Evolutionary conservation across 805 yeast genomes (phyloP).

Genomic region (Nakazawaea laoshanensis): DNA sequence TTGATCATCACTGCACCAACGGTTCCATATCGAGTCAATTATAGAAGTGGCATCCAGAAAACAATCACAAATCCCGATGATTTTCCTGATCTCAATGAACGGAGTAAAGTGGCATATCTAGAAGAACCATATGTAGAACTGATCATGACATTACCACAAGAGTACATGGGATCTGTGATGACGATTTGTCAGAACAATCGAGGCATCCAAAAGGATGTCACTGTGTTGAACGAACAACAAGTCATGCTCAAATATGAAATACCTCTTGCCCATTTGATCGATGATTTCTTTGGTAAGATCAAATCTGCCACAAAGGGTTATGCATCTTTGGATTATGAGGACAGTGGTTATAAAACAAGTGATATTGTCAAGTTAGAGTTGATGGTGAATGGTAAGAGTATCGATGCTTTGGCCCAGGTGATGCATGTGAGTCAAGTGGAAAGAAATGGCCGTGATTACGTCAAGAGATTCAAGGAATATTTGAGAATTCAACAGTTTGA

Average conservation of each 20-base stretch:
- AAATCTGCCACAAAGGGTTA: slow-evolving; percentile 88
- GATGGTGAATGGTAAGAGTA: slow-evolving; percentile 78
- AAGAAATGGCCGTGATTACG: slow-evolving; percentile 72
- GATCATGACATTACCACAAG: slow-evolving; percentile 83
- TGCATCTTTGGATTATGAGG: slow-evolving; percentile 93
- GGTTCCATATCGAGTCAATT: slow-evolving; percentile 80
- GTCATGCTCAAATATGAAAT: slow-evolving; percentile 70
- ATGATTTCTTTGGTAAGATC: slow-evolving; percentile 89
- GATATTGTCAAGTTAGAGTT: slow-evolving; percentile 84
- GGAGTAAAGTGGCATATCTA: slow-evolving; percentile 36
- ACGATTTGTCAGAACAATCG: slow-evolving; percentile 77
- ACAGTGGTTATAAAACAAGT: slow-evolving; percentile 74
- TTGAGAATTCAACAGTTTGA: slow-evolving; percentile 81
- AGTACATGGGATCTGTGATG: slow-evolving; percentile 82
- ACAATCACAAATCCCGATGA: slow-evolving; percentile 87
- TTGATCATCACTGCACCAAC: slow-evolving; percentile 92
- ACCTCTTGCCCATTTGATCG: slow-evolving; percentile 86
- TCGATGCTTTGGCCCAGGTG: slow-evolving; percentile 89
- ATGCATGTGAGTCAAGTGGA: slow-evolving; percentile 78
- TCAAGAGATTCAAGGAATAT: slow-evolving; percentile 70
- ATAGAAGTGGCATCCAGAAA: slow-evolving; percentile 52
- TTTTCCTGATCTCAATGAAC: slow-evolving; percentile 59
- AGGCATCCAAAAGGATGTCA: slow-evolving; percentile 74
- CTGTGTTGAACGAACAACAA: slow-evolving; percentile 73
- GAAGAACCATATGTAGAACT: slow-evolving; percentile 88